phyloP scores from a whole-genome alignment of 169 alveolate species.

The Pseudocohnilembus persalinus region DNA sequence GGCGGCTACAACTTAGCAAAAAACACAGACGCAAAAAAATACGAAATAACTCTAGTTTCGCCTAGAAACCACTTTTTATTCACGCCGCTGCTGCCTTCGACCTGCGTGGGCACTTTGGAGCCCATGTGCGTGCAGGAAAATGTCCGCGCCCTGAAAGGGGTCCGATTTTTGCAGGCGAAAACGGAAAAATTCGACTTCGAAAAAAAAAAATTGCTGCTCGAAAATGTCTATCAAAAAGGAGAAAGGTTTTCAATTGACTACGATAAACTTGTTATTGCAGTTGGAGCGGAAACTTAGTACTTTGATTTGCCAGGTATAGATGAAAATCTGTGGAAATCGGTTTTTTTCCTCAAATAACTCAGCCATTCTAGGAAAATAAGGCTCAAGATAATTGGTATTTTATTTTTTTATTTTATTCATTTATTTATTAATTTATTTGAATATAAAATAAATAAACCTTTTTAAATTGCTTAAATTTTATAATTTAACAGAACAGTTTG shows the following conservation, averaged over 20 bases:
- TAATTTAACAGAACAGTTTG: constrained; percentile 9
- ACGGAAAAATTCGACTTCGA: not conserved
- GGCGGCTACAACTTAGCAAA: not conserved
- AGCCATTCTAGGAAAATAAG: not conserved
- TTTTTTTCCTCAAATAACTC: not conserved
- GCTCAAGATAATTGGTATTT: not conserved
- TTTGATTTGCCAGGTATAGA: not conserved
- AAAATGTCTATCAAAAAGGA: not conserved
- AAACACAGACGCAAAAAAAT: not conserved
- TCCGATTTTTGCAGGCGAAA: not conserved
- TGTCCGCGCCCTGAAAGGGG: not conserved
- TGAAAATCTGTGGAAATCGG: not conserved
- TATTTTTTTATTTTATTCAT: too few species aligned
- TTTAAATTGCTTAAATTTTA: too few species aligned
- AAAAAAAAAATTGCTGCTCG: too few species aligned
- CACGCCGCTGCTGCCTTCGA: not conserved
- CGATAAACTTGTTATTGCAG: not conserved
- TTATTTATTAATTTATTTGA: not conserved
- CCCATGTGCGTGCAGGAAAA: not conserved
- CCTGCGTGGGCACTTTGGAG: not conserved
- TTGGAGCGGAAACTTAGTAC: not conserved
- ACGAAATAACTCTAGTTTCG: not conserved
- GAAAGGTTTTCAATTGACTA: not conserved
- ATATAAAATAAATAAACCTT: too few species aligned
- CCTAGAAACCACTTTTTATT: not conserved